These are phyloP conservation scores for Pythium vanterpoolii DNA, from an alignment of 352 stramenopile genomes.

Conservation along the genomic window DNA sequence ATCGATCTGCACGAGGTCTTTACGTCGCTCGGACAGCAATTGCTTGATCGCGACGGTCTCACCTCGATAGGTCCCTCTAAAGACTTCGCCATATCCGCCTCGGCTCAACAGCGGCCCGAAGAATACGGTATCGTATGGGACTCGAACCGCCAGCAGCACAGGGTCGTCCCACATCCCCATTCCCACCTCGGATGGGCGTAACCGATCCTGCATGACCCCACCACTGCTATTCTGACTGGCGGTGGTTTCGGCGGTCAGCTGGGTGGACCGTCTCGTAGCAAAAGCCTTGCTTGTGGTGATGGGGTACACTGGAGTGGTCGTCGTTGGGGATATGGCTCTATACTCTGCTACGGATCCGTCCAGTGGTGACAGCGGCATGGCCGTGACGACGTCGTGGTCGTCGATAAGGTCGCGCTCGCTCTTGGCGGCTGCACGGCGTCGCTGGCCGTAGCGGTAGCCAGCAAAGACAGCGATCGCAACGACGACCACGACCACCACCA, in stretches of 20 bases:
- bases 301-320: not conserved
- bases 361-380: not conserved
- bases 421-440: not conserved
- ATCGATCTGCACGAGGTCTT: slow-evolving; percentile 29
- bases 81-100: slow-evolving; percentile 31
- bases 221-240: not conserved
- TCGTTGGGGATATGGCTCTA: not conserved
- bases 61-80: slow-evolving; percentile 28
- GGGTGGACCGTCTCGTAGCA: not conserved
- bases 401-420: not conserved
- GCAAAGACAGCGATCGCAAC: not conserved
- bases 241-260: not conserved
- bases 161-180: slow-evolving; percentile 14
- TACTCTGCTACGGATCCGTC: not conserved
- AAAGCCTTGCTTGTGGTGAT: not conserved
- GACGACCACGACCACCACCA: not conserved
- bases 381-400: not conserved
- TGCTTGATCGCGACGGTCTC: slow-evolving; percentile 42
- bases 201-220: no score
- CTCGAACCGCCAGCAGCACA: not conserved
- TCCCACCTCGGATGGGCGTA: not conserved
- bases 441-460: not conserved
- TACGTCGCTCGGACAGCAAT: slow-evolving; percentile 27
- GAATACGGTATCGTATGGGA: not conserved
- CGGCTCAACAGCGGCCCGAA: slow-evolving; percentile 11